Evolutionary conservation across 768 basidiomycete genomes (phyloP), one percentile per base, ranked within the genome.

Genomic region (Neoboletus magnificus): DNA sequence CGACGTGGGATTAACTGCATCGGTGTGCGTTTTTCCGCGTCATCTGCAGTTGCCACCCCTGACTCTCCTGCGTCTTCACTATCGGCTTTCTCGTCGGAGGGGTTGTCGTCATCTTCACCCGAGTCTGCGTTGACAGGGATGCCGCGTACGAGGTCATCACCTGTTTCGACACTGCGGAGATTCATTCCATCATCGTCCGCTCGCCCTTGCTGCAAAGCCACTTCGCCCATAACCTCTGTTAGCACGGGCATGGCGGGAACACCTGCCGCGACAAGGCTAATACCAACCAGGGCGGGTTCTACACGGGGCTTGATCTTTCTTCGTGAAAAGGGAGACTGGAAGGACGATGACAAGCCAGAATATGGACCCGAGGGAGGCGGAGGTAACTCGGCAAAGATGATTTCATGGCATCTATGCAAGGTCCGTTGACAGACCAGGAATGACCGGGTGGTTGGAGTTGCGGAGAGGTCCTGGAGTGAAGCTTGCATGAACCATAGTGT

Each of bases 401-500:
- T 94, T 74, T 94, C 89, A 73, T 98, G 95, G 66, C 95, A 95
- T 69, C 82, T 82, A 69, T 91, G 91, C 55, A 98, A 76, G 37
- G 94, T 84, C 57, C 96, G 84, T 72, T 95, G 93, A 71, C 97
- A 98, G 55, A 96, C 88, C 46, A 83, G 76, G 73, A 98, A 98
- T 1, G 93, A 91, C 41, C 75, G 81, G 3, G 92, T 86, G 46
- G 84, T 81, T 15, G 78, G 43, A 72, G 64, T 41, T 11, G 62
- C 56, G 45, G 56, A 81, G 9, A 98, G 78, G 71, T 99, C 97
- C 54, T 83, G 84, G 20, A 99, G 78, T 27, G 90, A 85, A 16
- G 96, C 92, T 82, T 98, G 97, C 89, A 98, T 95, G 73, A 95
- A 97, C 94, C 96, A 98, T 43, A 99, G 75, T 0, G 97, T 98